Evolutionary conservation across 768 basidiomycete genomes (phyloP).

Genomic region (Russula brevipes): DNA sequence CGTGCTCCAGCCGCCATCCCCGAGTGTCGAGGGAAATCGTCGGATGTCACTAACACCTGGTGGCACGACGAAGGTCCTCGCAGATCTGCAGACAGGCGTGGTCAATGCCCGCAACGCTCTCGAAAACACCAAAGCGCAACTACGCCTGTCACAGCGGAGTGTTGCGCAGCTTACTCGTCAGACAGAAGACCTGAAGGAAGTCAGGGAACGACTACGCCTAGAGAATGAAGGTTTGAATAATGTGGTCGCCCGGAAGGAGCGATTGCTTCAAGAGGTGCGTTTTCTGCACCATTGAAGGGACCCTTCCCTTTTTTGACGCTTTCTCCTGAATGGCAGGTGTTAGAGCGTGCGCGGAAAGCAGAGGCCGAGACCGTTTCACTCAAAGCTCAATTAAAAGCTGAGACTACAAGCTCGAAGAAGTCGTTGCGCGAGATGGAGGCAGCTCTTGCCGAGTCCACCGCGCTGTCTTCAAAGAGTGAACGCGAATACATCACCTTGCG

Average conservation of each 20-base stretch:
- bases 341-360: constrained; percentile 82
- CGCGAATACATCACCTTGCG: constrained; percentile 77
- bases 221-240: constrained; percentile 89
- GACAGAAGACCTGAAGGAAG: constrained; percentile 86
- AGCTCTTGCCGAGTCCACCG: constrained; percentile 64
- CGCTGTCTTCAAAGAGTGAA: constrained; percentile 74
- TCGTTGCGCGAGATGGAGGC: constrained; percentile 76
- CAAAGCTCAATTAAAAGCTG: constrained; percentile 67
- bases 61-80: constrained; percentile 82
- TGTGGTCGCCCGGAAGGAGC: constrained; percentile 82
- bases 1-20: constrained; percentile 29
- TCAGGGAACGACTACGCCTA: constrained; percentile 69
- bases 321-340: constrained; percentile 43
- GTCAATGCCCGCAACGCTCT: constrained; percentile 72
- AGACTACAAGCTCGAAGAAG: constrained; percentile 69
- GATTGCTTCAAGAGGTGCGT: constrained; percentile 75
- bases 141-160: constrained; percentile 73
- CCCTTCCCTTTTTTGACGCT: not conserved
- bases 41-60: constrained; percentile 62
- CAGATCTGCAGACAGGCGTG: constrained; percentile 81
- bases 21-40: constrained; percentile 37
- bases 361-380: constrained; percentile 68
- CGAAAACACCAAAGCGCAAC: constrained; percentile 81
- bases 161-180: constrained; percentile 82
- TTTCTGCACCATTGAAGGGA: not conserved